Conservation (phyloP, 345 rosid genomes). For the Eucalyptus virginea region DNA sequence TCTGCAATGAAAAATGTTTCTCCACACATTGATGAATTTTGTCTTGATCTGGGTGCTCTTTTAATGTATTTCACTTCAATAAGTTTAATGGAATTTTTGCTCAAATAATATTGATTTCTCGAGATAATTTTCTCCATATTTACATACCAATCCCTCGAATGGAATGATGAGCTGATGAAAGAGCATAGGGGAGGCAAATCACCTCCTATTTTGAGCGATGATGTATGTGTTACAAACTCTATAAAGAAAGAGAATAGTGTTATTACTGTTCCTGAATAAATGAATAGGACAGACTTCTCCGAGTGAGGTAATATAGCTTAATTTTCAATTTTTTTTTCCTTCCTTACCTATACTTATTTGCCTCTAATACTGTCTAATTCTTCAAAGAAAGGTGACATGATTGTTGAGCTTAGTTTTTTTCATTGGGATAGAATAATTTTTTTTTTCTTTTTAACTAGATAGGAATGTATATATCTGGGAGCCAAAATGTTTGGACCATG, state of each 20-base stretch:
- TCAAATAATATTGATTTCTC: neutral
- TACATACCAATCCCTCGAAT: constrained; percentile 54
- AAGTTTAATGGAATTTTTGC: neutral
- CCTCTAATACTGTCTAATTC: neutral
- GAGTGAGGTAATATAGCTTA: constrained; percentile 44
- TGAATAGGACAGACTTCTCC: constrained; percentile 96
- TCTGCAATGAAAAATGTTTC: neutral
- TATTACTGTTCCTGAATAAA: constrained; percentile 44
- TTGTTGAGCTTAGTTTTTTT: neutral
- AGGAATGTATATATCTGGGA: neutral
- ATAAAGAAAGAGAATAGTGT: constrained; percentile 59
- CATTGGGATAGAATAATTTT: neutral
- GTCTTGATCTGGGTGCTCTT: neutral
- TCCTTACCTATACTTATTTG: neutral
- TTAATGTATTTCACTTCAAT: neutral
- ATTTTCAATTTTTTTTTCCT: neutral
- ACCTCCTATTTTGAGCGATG: constrained; percentile 43
- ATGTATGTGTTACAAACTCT: constrained; percentile 34
- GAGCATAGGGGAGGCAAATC: constrained; percentile 63
- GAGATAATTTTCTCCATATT: neutral
- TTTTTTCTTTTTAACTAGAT: neutral
- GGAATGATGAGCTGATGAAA: constrained; percentile 86
- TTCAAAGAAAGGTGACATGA: neutral
- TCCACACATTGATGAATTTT: neutral
- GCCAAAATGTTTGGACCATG: neutral